Evolutionary conservation across 192 early-diverging fungal genomes (phyloP).

Genomic region (Podila epicladia): DNA sequence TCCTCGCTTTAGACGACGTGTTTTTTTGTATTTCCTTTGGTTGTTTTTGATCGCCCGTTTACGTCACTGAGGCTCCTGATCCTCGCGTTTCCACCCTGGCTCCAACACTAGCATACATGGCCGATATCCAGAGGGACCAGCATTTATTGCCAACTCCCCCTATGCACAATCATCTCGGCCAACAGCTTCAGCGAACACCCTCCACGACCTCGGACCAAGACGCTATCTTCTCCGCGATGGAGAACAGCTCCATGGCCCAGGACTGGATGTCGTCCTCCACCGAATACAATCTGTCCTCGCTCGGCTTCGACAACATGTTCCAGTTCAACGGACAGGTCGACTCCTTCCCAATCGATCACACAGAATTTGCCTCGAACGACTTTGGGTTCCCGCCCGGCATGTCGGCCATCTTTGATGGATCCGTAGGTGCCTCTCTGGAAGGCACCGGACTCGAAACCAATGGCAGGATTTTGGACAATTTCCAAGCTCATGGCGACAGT

Average conservation of each 20-base stretch:
- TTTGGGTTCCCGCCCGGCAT: constrained; percentile 41
- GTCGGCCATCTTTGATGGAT: constrained; percentile 29
- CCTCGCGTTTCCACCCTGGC: constrained; percentile 5
- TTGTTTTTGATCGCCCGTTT: no score
- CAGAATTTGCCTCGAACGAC: constrained; percentile 41
- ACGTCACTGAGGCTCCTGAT: background rate
- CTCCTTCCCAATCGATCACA: constrained; percentile 42
- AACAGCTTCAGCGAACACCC: constrained; percentile 20
- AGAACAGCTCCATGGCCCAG: constrained; percentile 13
- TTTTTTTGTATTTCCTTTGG: no score
- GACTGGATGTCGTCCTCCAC: constrained; percentile 39
- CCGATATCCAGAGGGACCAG: constrained; percentile 38
- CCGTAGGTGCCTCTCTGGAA: background rate
- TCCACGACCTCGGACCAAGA: constrained; percentile 16
- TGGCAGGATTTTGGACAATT: background rate
- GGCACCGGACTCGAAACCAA: background rate
- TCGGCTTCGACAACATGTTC: constrained; percentile 47
- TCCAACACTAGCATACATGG: constrained; percentile 14
- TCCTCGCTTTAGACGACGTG: no score
- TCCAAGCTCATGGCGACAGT: background rate
- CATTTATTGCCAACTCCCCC: constrained; percentile 20
- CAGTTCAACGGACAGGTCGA: constrained; percentile 38
- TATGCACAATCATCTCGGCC: constrained; percentile 26
- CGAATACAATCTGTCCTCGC: constrained; percentile 38
- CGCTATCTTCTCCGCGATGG: constrained; percentile 15